Evolutionary conservation across 768 basidiomycete species (phyloP).

Genomic region (Lactarius evosmus): DNA sequence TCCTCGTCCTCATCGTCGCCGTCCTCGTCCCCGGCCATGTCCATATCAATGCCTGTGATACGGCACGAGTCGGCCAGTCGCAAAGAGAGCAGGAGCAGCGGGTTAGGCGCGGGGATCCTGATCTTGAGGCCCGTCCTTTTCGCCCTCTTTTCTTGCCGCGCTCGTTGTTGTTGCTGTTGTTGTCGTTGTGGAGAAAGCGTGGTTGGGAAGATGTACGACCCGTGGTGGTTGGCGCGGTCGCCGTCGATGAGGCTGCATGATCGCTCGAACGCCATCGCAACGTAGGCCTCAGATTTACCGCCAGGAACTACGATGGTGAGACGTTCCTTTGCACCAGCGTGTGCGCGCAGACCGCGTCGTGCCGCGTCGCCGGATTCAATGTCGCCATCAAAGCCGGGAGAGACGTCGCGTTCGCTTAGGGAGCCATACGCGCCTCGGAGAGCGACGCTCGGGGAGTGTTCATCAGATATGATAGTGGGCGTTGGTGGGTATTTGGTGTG

Average conservation of each 20-base stretch:
- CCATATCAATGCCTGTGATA: slow-evolving; percentile 1
- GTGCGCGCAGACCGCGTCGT: background rate
- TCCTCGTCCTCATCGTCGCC: background rate
- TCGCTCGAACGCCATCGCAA: slow-evolving; percentile 24
- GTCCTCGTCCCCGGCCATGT: background rate
- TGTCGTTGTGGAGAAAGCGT: background rate
- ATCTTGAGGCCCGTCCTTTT: slow-evolving; percentile 23
- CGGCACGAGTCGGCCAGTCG: slow-evolving; percentile 13
- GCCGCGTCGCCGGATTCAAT: slow-evolving; percentile 4
- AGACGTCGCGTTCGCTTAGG: slow-evolving; percentile 5
- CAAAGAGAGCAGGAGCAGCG: slow-evolving; percentile 21
- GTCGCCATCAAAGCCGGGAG: slow-evolving; percentile 17
- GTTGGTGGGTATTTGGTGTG: background rate
- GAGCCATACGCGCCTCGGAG: background rate
- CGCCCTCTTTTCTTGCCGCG: background rate
- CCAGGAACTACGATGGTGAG: slow-evolving; percentile 22
- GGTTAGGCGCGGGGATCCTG: slow-evolving; percentile 17
- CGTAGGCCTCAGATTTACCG: slow-evolving; percentile 24
- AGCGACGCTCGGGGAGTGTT: background rate
- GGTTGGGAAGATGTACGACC: background rate
- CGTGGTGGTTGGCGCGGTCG: background rate
- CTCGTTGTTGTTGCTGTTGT: background rate
- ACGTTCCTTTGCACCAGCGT: slow-evolving; percentile 10
- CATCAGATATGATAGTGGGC: background rate
- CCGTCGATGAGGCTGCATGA: slow-evolving; percentile 12